Base-by-base conservation (phyloP, 768 basidiomycete genomes). In the Boletales sp. region DNA sequence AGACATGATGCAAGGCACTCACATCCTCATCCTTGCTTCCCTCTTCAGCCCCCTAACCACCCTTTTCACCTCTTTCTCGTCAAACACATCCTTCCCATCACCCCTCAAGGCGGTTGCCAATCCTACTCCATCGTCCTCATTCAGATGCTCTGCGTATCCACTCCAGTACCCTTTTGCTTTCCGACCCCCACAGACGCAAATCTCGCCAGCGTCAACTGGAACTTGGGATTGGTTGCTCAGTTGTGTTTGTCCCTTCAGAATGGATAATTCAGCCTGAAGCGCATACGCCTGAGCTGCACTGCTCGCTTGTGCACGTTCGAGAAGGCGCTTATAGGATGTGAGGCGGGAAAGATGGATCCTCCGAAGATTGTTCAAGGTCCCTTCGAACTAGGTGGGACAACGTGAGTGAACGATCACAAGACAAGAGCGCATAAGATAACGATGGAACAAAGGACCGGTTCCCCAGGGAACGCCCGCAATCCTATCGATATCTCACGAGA, bases 221-320 rank as follows among this genome's bases (percentile, higher is more conserved):
- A 11, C 48, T 9, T 41, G 55, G 10, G 52, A 47, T 5, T 37
- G 54, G 11, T 46, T 37, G 8, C 56, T 59, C 14, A 55, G 58
- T 42, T 65, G 67, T 51, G 53, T 57, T 43, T 76, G 75, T 12
- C 72, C 68, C 38, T 86, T 81, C 30, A 92, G 71, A 25, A 88
- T 72, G 12, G 81, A 74, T 4, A 90, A 73, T 61, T 93, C 88
- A 2, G 89, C 90, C 67, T 92, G 90, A 1, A 94, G 72, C 0
- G 91, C 90, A 59, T 93, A 90, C 2, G 92, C 72, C 59, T 93
- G 91, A 1, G 89, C 84, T 0, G 90, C 87, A 2, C 86, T 77
- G 9, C 83, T 82, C 2, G 85, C 81, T 58, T 93, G 91, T 0
- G 88, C 78, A 36, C 85, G 84, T 57, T 93, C 90, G 12, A 93